Conservation (phyloP, 805 yeast species). For the Candida pseudofarinosa region DNA sequence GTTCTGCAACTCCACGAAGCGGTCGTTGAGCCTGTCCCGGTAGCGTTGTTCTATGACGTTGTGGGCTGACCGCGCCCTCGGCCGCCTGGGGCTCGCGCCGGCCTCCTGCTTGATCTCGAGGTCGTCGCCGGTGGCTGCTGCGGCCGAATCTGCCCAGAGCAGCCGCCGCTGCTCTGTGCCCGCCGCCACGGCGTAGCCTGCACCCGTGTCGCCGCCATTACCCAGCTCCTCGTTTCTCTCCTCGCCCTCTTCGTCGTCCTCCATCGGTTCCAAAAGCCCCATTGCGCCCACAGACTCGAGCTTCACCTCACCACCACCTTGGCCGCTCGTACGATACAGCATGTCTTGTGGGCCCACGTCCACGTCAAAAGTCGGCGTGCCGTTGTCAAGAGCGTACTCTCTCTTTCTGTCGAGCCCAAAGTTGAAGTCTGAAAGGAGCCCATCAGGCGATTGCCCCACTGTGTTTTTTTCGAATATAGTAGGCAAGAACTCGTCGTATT, state of each 20-base stretch:
- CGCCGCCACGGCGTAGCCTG: neutral
- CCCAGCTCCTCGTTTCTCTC: neutral
- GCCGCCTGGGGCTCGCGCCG: neutral
- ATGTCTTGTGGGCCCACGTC: neutral
- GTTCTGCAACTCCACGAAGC: constrained; percentile 34
- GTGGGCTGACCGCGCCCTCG: constrained; percentile 30
- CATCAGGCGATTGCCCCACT: constrained; percentile 3
- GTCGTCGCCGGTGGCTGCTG: neutral
- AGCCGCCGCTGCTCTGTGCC: neutral
- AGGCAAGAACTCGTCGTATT: constrained; percentile 24
- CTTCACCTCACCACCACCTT: neutral
- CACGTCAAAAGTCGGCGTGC: neutral
- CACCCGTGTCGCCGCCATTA: neutral
- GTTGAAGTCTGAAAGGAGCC: constrained; percentile 21
- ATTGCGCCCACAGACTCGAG: neutral
- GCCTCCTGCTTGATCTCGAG: neutral
- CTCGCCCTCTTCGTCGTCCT: neutral
- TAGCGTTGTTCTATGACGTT: constrained; percentile 42
- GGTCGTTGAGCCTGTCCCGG: constrained; percentile 40
- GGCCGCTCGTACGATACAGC: neutral
- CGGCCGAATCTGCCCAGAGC: neutral
- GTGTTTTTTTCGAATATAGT: constrained; percentile 19
- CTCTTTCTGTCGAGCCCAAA: constrained; percentile 11
- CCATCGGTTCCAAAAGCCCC: neutral
- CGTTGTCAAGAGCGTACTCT: neutral